phyloP scores from a whole-genome alignment of 176 grass and related monocot species.

The Zoysia pacifica region DNA sequence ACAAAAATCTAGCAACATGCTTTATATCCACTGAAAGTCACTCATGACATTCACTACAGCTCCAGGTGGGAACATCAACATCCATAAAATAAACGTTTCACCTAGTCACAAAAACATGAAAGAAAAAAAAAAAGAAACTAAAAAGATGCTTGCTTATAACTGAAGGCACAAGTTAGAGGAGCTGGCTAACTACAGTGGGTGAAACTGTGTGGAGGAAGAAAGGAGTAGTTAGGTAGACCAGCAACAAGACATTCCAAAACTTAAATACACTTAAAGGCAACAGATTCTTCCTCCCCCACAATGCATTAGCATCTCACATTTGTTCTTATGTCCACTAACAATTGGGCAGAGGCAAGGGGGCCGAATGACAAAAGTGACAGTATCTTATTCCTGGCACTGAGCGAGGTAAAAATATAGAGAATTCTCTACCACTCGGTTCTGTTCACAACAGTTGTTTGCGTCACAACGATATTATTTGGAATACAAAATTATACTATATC shows the following conservation, averaged over 20 bases:
- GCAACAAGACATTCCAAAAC: slow-evolving; percentile 50
- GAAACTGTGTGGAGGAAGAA: slow-evolving; percentile 39
- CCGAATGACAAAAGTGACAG: background rate
- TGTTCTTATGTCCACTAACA: slow-evolving; percentile 16
- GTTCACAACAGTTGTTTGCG: background rate
- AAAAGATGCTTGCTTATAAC: slow-evolving; percentile 32
- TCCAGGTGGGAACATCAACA: slow-evolving; percentile 21
- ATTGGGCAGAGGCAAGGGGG: slow-evolving; percentile 1
- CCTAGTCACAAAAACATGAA: slow-evolving; percentile 22
- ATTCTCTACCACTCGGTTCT: background rate
- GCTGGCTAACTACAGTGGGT: slow-evolving; percentile 34
- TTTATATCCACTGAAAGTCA: slow-evolving; percentile 19
- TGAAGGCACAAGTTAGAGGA: slow-evolving; percentile 30
- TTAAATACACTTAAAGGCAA: slow-evolving; percentile 55
- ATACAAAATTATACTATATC: background rate
- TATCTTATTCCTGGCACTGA: slow-evolving; percentile 13
- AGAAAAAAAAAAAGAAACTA: background rate
- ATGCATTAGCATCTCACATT: slow-evolving; percentile 36
- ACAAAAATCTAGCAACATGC: background rate
- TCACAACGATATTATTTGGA: background rate
- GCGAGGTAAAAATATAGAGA: slow-evolving; percentile 34
- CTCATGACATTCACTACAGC: background rate
- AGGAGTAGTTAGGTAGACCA: slow-evolving; percentile 38
- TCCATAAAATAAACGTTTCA: slow-evolving; percentile 31
- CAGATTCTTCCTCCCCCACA: slow-evolving; percentile 35